phyloP scores from a whole-genome alignment of 352 stramenopile genomes.

The Elongisporangium undulatum region DNA sequence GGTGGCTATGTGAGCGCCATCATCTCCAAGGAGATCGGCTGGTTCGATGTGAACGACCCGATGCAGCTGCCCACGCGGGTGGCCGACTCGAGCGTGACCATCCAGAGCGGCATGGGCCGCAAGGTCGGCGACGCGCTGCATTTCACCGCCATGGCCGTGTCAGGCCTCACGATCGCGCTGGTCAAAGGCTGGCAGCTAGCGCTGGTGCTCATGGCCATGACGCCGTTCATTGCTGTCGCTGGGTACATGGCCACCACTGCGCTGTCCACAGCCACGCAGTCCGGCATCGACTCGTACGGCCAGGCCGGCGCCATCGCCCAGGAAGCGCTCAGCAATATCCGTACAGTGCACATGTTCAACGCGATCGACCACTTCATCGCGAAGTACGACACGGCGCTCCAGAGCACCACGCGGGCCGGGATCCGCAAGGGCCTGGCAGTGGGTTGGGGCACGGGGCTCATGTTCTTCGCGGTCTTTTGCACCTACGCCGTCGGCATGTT shows the following conservation, averaged over 20 bases:
- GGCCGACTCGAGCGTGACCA: conserved; percentile 23
- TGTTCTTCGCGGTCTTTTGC: conserved; percentile 21
- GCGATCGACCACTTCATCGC: conserved; percentile 22
- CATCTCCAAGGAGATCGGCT: conserved; percentile 20
- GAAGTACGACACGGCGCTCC: conserved; percentile 36
- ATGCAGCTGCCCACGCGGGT: conserved; percentile 24
- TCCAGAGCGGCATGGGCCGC: conserved; percentile 37
- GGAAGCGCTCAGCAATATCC: conserved; percentile 44
- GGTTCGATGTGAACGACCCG: conserved; percentile 26
- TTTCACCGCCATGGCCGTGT: conserved; percentile 25
- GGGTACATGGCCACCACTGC: conserved; percentile 21
- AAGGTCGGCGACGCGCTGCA: conserved; percentile 39
- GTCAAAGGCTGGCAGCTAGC: conserved; percentile 48
- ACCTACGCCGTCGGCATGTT: conserved; percentile 35
- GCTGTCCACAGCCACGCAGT: conserved; percentile 13
- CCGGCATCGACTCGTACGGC: conserved; percentile 19
- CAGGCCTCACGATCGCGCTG: conserved; percentile 40
- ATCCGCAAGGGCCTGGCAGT: conserved; percentile 25
- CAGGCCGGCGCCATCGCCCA: conserved; percentile 39
- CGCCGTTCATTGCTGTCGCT: conserved; percentile 30
- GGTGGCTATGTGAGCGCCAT: conserved; percentile 15
- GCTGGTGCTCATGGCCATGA: conserved; percentile 42
- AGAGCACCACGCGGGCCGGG: conserved; percentile 12
- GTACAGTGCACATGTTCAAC: conserved; percentile 58
- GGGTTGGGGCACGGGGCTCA: conserved; percentile 11